These are phyloP conservation scores for Pelagomonas calceolata DNA, from an alignment of 108 stramenopile species.

Conservation along the genomic window DNA sequence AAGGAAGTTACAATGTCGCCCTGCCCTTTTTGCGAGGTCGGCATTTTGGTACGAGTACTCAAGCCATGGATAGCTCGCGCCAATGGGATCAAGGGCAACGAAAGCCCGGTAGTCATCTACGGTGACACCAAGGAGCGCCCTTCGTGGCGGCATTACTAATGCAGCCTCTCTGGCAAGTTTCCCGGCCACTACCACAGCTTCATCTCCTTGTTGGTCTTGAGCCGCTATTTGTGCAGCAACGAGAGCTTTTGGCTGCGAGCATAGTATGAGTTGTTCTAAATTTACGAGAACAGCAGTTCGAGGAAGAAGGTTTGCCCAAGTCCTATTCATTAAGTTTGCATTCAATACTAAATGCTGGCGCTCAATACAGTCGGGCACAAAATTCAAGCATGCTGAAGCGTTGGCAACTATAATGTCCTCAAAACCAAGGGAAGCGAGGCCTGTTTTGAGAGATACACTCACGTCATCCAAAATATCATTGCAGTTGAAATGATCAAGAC, in stretches of 20 bases:
- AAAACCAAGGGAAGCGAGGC: neutral
- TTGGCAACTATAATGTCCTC: neutral
- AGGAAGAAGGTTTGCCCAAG: neutral
- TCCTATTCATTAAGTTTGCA: neutral
- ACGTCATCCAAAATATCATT: neutral
- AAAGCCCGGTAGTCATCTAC: neutral
- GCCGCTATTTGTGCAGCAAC: no score
- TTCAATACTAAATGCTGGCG: neutral
- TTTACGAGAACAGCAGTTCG: neutral
- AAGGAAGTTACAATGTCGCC: neutral
- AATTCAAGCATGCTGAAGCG: neutral
- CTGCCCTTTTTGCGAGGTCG: neutral
- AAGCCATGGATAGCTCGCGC: neutral
- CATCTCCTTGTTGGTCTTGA: no score
- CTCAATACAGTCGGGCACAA: neutral
- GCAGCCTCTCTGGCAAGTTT: neutral
- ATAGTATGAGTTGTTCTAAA: no score
- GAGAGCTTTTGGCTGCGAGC: no score
- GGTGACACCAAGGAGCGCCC: neutral
- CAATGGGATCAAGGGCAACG: neutral
- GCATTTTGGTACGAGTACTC: neutral
- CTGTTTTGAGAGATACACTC: neutral
- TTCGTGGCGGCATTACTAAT: neutral
- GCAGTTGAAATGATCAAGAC: neutral
- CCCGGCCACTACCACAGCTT: no score